Evolutionary conservation across 345 rosid genomes (phyloP).

Genomic region (Corchorus olitorius): DNA sequence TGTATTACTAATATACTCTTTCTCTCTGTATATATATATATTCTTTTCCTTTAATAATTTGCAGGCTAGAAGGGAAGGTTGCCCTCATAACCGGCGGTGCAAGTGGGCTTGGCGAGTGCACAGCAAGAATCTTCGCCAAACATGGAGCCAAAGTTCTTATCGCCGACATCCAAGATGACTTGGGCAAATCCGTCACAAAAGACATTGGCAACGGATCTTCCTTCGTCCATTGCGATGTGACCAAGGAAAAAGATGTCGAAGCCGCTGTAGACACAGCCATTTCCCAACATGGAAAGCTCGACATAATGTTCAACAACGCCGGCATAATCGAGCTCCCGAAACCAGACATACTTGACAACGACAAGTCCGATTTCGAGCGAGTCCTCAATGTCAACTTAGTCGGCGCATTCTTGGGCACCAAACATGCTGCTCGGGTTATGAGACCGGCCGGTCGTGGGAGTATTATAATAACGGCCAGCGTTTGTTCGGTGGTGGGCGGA

Average conservation of each 20-base stretch:
- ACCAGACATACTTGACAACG: slow-evolving; percentile 26
- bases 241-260: slow-evolving; percentile 19
- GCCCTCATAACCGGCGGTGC: slow-evolving; percentile 23
- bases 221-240: neutral
- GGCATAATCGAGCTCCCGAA: slow-evolving; percentile 3
- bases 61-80: slow-evolving; percentile 23
- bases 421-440: slow-evolving; percentile 49
- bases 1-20: too few species aligned
- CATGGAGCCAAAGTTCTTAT: slow-evolving; percentile 29
- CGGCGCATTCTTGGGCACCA: slow-evolving; percentile 35
- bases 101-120: slow-evolving; percentile 20
- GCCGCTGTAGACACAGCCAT: slow-evolving; percentile 11
- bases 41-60: neutral
- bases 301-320: slow-evolving; percentile 29
- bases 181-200: neutral
- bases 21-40: neutral
- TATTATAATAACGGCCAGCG: slow-evolving; percentile 20
- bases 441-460: slow-evolving; percentile 21
- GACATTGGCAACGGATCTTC: neutral
- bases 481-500: slow-evolving; percentile 19
- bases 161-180: slow-evolving; percentile 27
- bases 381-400: slow-evolving; percentile 25
- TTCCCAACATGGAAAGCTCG: slow-evolving; percentile 22
- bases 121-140: slow-evolving; percentile 18
- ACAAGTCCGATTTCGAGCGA: slow-evolving; percentile 27